Percentiles rank a stretch among this genome's conserved stretches.
phyloP scores from a whole-genome alignment of 495 filamentous ascomycete species.

The Xylaria grammica region DNA sequence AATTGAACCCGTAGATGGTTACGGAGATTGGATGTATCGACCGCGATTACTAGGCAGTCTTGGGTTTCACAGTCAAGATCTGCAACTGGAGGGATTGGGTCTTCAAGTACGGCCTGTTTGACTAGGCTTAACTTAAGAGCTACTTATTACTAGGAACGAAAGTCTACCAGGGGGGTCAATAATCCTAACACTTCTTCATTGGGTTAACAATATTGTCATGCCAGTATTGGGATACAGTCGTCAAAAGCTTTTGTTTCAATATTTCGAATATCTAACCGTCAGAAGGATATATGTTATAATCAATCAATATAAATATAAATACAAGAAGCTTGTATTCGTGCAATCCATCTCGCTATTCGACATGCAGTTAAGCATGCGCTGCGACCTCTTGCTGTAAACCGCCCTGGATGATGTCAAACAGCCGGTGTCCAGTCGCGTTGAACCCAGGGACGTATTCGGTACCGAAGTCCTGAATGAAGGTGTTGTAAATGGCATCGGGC shows the following conservation, averaged over 20 bases:
- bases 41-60: conserved; percentile 42
- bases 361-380: background rate
- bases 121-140: conserved; percentile 51
- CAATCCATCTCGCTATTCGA: conserved; percentile 8
- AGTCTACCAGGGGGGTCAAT: conserved; percentile 45
- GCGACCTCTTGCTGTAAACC: conserved; percentile 7
- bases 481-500: conserved; percentile 24
- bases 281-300: too few species aligned
- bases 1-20: conserved; percentile 38
- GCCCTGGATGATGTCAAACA: conserved; percentile 21
- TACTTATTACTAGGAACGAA: conserved; percentile 52
- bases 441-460: conserved; percentile 18
- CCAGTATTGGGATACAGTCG: too few species aligned
- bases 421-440: conserved; percentile 19
- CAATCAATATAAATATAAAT: conserved; percentile 39
- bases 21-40: conserved; percentile 52
- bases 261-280: too few species aligned
- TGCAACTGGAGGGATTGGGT: conserved; percentile 51
- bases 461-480: conserved; percentile 22
- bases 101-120: conserved; percentile 54
- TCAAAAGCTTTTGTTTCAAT: too few species aligned
- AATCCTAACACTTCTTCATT: too few species aligned
- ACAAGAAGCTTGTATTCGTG: conserved; percentile 42
- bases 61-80: conserved; percentile 47
- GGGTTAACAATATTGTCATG: too few species aligned